These are phyloP conservation scores for Ceriops tagal DNA, from an alignment of 345 rosid species.

Conservation along the genomic window DNA sequence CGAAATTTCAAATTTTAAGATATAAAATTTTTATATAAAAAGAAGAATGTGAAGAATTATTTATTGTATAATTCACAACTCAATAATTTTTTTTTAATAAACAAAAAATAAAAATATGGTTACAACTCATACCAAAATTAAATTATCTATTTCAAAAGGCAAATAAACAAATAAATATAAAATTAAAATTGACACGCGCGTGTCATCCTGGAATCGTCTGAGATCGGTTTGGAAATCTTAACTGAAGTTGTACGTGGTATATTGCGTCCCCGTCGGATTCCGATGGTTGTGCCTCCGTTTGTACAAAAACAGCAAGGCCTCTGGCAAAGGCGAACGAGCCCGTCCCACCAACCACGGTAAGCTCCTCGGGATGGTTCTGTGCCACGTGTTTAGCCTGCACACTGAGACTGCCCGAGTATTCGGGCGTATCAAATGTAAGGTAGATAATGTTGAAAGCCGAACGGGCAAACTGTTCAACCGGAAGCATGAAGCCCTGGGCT, in stretches of 20 bases:
- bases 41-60: no score
- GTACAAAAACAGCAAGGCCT: slow-evolving; percentile 56
- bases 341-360: slow-evolving; percentile 72
- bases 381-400: slow-evolving; percentile 47
- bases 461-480: slow-evolving; percentile 49
- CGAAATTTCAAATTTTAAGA: no score
- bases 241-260: slow-evolving; percentile 74
- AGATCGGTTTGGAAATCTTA: slow-evolving; percentile 54
- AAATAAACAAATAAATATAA: no score
- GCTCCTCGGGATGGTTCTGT: slow-evolving; percentile 41
- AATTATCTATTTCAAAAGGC: no score
- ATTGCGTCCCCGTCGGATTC: slow-evolving; percentile 27
- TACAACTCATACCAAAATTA: no score
- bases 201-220: slow-evolving; percentile 46
- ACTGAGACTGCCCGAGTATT: slow-evolving; percentile 59
- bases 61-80: no score
- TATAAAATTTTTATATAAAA: no score
- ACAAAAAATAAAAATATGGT: no score
- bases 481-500: slow-evolving; percentile 79
- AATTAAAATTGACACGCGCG: background rate
- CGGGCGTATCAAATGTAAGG: slow-evolving; percentile 53
- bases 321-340: slow-evolving; percentile 80
- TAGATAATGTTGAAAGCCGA: slow-evolving; percentile 69
- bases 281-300: slow-evolving; percentile 13
- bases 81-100: no score